phyloP scores from a whole-genome alignment of 179 eudicot species.

The Beta corolliflora region DNA sequence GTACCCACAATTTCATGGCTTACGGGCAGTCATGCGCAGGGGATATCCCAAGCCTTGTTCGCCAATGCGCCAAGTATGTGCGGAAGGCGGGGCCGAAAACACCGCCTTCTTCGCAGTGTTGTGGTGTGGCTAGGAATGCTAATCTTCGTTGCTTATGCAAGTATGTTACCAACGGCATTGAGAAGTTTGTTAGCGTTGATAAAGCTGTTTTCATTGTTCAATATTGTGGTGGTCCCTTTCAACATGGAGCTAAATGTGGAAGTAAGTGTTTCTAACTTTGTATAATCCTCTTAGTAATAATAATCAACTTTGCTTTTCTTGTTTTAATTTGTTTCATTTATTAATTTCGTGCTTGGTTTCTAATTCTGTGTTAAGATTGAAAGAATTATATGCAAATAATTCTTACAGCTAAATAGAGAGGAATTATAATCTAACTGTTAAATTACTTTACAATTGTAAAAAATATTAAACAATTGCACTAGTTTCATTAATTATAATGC shows the following conservation, averaged over 20 bases:
- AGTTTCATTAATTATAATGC: no score
- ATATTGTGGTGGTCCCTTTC: slow-evolving; percentile 16
- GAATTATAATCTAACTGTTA: no score
- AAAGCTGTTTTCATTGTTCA: slow-evolving; percentile 11
- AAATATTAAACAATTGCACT: no score
- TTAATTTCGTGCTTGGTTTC: no score
- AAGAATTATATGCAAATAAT: no score
- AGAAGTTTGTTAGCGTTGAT: slow-evolving; percentile 9
- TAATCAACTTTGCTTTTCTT: neutral
- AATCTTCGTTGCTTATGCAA: neutral
- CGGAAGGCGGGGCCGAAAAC: slow-evolving; percentile 10
- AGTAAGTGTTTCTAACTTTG: neutral
- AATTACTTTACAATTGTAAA: no score
- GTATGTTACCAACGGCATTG: slow-evolving; percentile 1
- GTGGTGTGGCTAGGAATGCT: neutral
- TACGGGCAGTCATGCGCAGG: slow-evolving; percentile 6
- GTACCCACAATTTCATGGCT: neutral
- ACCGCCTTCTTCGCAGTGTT: slow-evolving; percentile 10
- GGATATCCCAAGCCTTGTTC: slow-evolving; percentile 2
- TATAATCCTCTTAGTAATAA: neutral
- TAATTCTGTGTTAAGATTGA: no score
- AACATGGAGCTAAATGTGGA: slow-evolving; percentile 21
- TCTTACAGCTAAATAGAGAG: no score
- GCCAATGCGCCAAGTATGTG: slow-evolving; percentile 19
- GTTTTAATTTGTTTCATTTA: neutral